These are phyloP conservation scores for Myochromella boudieri DNA, from an alignment of 768 basidiomycete species.

Conservation along the genomic window DNA sequence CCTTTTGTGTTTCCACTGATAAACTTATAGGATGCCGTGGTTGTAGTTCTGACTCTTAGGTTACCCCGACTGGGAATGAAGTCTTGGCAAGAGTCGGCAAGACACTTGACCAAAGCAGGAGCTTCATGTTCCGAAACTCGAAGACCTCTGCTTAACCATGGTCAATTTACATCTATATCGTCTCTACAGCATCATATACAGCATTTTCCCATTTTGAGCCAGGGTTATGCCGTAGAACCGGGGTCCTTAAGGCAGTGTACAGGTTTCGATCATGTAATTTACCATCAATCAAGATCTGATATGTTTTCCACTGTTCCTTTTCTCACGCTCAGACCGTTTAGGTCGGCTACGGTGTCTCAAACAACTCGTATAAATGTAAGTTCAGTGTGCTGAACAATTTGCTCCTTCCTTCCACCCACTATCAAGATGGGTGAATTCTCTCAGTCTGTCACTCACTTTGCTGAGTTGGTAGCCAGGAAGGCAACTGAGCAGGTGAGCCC, in stretches of 20 bases:
- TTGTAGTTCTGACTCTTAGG: constrained; percentile 83
- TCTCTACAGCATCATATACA: too few relatives aligned
- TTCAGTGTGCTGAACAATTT: too few relatives aligned
- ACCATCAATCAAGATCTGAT: too few relatives aligned
- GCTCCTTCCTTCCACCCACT: background rate
- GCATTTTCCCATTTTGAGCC: too few relatives aligned
- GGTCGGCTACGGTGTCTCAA: constrained; percentile 10
- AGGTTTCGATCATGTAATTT: too few relatives aligned
- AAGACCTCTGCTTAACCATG: too few relatives aligned
- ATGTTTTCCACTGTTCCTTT: too few relatives aligned
- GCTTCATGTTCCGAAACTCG: too few relatives aligned
- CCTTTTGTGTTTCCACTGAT: constrained; percentile 14
- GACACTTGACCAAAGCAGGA: background rate
- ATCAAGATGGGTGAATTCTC: constrained; percentile 49
- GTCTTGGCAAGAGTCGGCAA: background rate
- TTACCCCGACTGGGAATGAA: background rate
- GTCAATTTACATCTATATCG: too few relatives aligned
- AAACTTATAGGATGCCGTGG: constrained; percentile 72
- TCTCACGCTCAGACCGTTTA: constrained; percentile 8
- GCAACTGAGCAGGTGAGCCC: constrained; percentile 47
- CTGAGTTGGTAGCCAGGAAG: constrained; percentile 39
- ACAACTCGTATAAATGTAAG: constrained; percentile 1
- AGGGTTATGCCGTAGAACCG: too few relatives aligned
- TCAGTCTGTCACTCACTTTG: constrained; percentile 31
- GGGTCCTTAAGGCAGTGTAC: too few relatives aligned